Percentiles rank a stretch among this genome's conserved stretches.
These are phyloP conservation scores for Lasiosphaeria ovina DNA, from an alignment of 495 filamentous ascomycete species.

Conservation along the genomic window DNA sequence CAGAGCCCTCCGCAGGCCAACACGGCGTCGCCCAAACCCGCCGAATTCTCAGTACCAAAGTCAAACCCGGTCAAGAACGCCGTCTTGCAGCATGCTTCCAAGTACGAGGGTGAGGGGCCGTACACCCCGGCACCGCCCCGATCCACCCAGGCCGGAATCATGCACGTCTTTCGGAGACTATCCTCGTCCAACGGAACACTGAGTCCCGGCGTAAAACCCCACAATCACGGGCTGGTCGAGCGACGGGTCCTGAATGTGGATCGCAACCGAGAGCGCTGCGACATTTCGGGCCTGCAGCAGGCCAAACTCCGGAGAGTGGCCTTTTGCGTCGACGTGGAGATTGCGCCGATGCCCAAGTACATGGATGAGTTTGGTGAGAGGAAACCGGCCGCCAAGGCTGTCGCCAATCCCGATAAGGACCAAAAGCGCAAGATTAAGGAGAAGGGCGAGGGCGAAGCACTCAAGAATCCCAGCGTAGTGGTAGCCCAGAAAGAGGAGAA, in stretches of 20 bases:
- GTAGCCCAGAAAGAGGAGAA: slow-evolving; percentile 54
- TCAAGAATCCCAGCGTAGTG: slow-evolving; percentile 60
- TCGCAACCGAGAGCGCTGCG: slow-evolving; percentile 70
- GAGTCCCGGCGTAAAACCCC: slow-evolving; percentile 33
- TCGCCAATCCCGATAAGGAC: slow-evolving; percentile 47
- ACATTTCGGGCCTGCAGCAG: slow-evolving; percentile 74
- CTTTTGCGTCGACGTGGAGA: slow-evolving; percentile 96
- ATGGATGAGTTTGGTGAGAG: slow-evolving; percentile 36
- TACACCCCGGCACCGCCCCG: slow-evolving; percentile 68
- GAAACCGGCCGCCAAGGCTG: slow-evolving; percentile 36
- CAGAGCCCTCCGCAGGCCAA: slow-evolving; percentile 41
- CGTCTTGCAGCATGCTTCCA: slow-evolving; percentile 49
- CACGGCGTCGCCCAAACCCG: slow-evolving; percentile 46
- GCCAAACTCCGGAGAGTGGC: slow-evolving; percentile 81
- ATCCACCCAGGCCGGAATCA: slow-evolving; percentile 65
- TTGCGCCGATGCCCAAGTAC: slow-evolving; percentile 65
- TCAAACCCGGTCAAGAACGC: slow-evolving; percentile 48
- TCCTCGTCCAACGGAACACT: slow-evolving; percentile 64
- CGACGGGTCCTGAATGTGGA: slow-evolving; percentile 85
- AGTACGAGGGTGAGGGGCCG: slow-evolving; percentile 53
- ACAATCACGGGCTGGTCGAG: slow-evolving; percentile 62
- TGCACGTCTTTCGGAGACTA: slow-evolving; percentile 78
- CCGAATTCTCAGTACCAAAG: slow-evolving; percentile 59
- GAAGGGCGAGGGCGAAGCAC: slow-evolving; percentile 64
- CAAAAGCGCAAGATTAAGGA: slow-evolving; percentile 67